Evolutionary conservation across 805 yeast species (phyloP).

Genomic region (Starmerella floris): DNA sequence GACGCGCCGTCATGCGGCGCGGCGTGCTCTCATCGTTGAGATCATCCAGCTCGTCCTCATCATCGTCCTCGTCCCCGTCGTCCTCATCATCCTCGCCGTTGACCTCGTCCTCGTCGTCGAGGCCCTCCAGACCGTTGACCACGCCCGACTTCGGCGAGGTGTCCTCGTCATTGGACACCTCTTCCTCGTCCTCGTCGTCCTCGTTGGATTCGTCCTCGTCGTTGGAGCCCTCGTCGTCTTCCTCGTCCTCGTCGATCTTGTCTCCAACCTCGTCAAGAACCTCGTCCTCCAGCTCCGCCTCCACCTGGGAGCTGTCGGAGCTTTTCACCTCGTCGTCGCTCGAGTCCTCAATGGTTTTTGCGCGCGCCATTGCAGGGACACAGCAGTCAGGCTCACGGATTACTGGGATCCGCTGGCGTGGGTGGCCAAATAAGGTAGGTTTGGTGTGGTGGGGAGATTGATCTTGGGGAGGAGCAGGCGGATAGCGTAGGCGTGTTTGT

Average conservation of each 20-base stretch:
- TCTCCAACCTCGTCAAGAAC: not conserved
- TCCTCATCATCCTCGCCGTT: conserved; percentile 12
- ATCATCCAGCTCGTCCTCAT: conserved; percentile 20
- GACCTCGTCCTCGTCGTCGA: not conserved
- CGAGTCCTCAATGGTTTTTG: conserved; percentile 11
- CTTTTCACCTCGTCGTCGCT: conserved; percentile 11
- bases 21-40: conserved; percentile 14
- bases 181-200: conserved; percentile 4
- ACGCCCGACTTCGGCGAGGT: not conserved
- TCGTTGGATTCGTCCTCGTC: conserved; percentile 1
- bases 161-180: conserved; percentile 2
- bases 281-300: not conserved
- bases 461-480: too few relatives aligned
- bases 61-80: conserved; percentile 12
- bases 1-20: conserved; percentile 31
- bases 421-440: too few relatives aligned
- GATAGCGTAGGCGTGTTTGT: too few relatives aligned
- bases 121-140: not conserved
- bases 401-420: too few relatives aligned
- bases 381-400: too few relatives aligned
- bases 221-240: not conserved
- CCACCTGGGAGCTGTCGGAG: too few relatives aligned
- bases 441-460: too few relatives aligned
- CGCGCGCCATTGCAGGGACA: not conserved
- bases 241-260: conserved; percentile 1